phyloP scores from a whole-genome alignment of 2,329 filamentous ascomycete species.

The Aspergillus texensis region DNA sequence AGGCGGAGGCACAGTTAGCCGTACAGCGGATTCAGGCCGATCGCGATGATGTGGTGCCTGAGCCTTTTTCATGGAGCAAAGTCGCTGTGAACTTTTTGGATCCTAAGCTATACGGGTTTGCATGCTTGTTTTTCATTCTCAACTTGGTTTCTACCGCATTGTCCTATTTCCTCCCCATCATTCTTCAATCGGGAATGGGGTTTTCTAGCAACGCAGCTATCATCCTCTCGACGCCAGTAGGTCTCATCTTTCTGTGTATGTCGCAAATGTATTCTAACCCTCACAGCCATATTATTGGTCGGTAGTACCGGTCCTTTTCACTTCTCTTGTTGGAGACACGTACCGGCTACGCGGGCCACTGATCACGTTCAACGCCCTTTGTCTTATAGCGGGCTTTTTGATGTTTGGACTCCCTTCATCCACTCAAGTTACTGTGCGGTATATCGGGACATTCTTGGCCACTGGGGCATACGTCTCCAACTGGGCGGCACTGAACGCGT shows the following conservation, averaged over 20 bases:
- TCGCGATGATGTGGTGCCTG: conserved; percentile 60
- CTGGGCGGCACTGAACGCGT: conserved; percentile 68
- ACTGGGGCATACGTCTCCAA: conserved; percentile 71
- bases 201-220: conserved; percentile 59
- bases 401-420: conserved; percentile 63
- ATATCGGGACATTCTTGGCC: conserved; percentile 66
- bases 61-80: conserved; percentile 59
- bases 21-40: conserved; percentile 62
- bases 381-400: conserved; percentile 64
- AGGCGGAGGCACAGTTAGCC: conserved; percentile 59
- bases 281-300: conserved; percentile 65
- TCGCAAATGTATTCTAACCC: neutral
- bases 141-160: conserved; percentile 68
- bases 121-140: conserved; percentile 65
- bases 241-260: conserved; percentile 2
- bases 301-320: conserved; percentile 64
- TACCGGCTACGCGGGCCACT: conserved; percentile 63
- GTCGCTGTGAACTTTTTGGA: conserved; percentile 62
- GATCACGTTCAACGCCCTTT: conserved; percentile 66
- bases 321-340: conserved; percentile 64
- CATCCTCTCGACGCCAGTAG: conserved; percentile 61
- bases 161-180: conserved; percentile 67
- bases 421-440: conserved; percentile 61
- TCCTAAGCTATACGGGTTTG: conserved; percentile 66
- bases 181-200: conserved; percentile 57